Evolutionary conservation across 805 yeast genomes (phyloP), one percentile per base, ranked within the genome.

Genomic region (Candida namnaoensis): DNA sequence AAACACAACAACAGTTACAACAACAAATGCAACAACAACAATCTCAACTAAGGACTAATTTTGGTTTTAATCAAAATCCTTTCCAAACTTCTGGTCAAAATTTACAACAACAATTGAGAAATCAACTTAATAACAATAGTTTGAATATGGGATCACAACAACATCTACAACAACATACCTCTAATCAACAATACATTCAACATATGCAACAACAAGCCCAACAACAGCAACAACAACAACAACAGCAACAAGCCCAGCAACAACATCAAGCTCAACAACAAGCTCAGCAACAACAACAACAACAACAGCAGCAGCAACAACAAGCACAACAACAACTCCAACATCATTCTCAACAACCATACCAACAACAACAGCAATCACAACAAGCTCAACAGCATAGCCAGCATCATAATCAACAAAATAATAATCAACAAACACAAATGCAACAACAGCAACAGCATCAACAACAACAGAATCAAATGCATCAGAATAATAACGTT

Each of bases 331-430:
- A 30, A 30, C 33, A 30, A 12, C 6, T 11, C 11, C 8, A 27
- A 9, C 8, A 27, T 27, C 30, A 27, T 40, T n/a, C 42, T 38
- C 38, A 44, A 35, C 42, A 34, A 25, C 43, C 33, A 43, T 44
- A 40, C 41, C 52, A 52, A 34, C 52, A 49, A 33, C 53, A 51
- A 36, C 54, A 41, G 39, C 47, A 41, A 14, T 52, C 49, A 14
- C 62, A 56, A 37, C 48, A 51, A 24, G 47, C 46, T 36, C 49
- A 53, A 36, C 50, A 54, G 41, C 50, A 48, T 39, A 46, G 45
- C 28, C 51, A 50, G 37, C 52, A 50, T 42, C 48, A 50, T 47
- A 41, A 40, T 34, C 56, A 38, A 38, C 47, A 47, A 38, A 47
- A 39, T 35, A 47, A 7, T 33, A 25, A 37, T 33, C 35, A 35